Evolutionary conservation across 257 asterid species (phyloP), one percentile per base, ranked within the genome.

Genomic region (Linderniella brevidens): DNA sequence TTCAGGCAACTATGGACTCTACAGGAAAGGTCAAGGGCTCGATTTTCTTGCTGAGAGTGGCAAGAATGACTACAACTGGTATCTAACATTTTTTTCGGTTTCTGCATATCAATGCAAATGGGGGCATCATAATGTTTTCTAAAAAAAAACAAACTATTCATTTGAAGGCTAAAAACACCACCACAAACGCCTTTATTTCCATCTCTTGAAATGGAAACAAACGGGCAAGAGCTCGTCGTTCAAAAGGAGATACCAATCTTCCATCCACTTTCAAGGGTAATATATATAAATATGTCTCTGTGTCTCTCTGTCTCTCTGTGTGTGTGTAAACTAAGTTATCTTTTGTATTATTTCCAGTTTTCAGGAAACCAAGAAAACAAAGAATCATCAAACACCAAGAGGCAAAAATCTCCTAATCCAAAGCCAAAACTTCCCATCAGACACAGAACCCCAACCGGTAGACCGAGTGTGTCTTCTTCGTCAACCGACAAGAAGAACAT

Each of bases 131-230:
- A 2, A 2, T 25, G 3, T 6, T 25, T 25, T 25, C 32, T 25
- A 25, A 25, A 25, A 25, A 25, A 25, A 2, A 25, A 2, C 3
- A 2, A 25, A 3, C 3, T 25, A 25, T 25, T 25, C 6, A 25
- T 25, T 15, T 13, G 35, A 54, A 84, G 95, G 95, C 58, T 84
- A 17, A 84, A 84, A 62, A 80, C 95, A 8, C 95, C 95, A 0
- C 95, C 95, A 0, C 92, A 93, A 0, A 84, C 95, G 15, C 93
- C 95, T 46, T 64, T 80, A 32, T 84, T 84, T 63, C 92, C 86
- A 3, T 84, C 95, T 11, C 90, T 84, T 29, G 95, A 84, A 53
- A 75, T 77, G 93, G 93, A 84, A 64, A 49, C 81, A 42, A 60
- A 59, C 29, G 72, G 67, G 8, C 76, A 65, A 43, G 80, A 77